phyloP scores from a whole-genome alignment of 495 filamentous ascomycete genomes.

The Cairneyella variabilis region DNA sequence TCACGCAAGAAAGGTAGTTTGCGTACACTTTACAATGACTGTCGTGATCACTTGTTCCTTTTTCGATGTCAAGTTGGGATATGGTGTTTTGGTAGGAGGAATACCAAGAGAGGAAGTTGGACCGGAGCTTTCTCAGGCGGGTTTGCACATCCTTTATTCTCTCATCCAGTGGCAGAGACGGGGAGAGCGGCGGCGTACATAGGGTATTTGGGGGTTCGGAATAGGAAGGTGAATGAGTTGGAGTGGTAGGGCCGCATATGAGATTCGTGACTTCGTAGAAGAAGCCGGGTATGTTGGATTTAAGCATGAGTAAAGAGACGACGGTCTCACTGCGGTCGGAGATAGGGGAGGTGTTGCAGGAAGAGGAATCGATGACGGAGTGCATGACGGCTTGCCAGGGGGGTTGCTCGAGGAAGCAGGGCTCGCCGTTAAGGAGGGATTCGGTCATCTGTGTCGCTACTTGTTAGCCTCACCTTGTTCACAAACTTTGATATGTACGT shows the following conservation, averaged over 20 bases:
- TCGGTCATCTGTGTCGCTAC: constrained; percentile 28
- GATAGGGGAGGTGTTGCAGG: constrained; percentile 16
- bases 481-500: no score
- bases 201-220: no score
- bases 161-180: background rate
- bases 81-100: constrained; percentile 1
- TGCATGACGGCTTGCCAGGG: constrained; percentile 29
- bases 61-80: background rate
- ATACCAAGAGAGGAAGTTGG: constrained; percentile 10
- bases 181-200: no score
- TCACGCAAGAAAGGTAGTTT: constrained; percentile 18
- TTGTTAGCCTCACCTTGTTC: no score
- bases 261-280: constrained; percentile 15
- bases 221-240: no score
- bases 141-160: background rate
- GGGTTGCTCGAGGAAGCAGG: constrained; percentile 28
- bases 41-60: constrained; percentile 11
- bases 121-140: constrained; percentile 2
- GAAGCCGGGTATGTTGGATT: constrained; percentile 14
- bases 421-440: constrained; percentile 25
- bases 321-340: constrained; percentile 26
- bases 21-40: constrained; percentile 18
- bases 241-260: constrained; percentile 10
- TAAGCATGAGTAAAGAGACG: constrained; percentile 22
- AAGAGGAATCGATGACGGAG: constrained; percentile 18